Percentiles rank a stretch among this genome's conserved stretches.
Evolutionary conservation across 2,329 filamentous ascomycete genomes (phyloP).

Genomic region (Fusarium lateritium): DNA sequence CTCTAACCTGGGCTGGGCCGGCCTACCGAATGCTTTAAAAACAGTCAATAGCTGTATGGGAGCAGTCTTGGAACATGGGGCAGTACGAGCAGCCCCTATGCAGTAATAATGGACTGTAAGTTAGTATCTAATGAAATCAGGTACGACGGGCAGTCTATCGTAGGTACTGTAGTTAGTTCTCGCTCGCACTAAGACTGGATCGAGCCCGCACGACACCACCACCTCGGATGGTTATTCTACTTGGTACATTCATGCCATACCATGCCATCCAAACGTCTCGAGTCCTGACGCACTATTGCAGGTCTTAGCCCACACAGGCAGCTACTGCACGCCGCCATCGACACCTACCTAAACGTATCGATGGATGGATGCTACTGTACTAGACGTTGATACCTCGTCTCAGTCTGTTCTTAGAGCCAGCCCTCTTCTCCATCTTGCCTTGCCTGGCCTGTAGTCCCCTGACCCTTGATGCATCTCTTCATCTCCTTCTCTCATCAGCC

Average conservation of each 20-base stretch:
- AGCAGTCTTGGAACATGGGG: conserved; percentile 23
- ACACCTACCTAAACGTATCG: conserved; percentile 18
- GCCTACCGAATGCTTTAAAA: conserved; percentile 20
- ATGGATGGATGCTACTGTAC: conserved; percentile 12
- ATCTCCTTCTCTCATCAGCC: conserved; percentile 38
- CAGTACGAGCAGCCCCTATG: conserved; percentile 7
- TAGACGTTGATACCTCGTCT: conserved; percentile 36
- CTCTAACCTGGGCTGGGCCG: conserved; percentile 15
- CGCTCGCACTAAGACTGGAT: conserved; percentile 32
- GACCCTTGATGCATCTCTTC: conserved; percentile 35
- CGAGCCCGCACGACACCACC: conserved; percentile 36
- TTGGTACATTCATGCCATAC: conserved; percentile 27
- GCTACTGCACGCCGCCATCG: conserved; percentile 37
- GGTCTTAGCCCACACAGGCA: conserved; percentile 26
- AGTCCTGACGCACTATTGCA: conserved; percentile 22
- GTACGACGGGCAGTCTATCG: not conserved
- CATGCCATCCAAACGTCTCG: conserved; percentile 15
- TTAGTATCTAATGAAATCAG: conserved; percentile 22
- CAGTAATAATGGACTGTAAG: conserved; percentile 9
- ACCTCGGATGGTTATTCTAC: conserved; percentile 35
- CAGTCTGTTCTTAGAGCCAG: conserved; percentile 44
- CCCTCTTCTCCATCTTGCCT: conserved; percentile 42
- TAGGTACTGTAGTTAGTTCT: not conserved
- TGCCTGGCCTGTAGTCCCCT: conserved; percentile 38
- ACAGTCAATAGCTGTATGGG: conserved; percentile 21